Percentiles rank a stretch among this genome's conserved stretches.
Evolutionary conservation across 208 protist genomes (phyloP).

Genomic region (Leishmania amazonensis): DNA sequence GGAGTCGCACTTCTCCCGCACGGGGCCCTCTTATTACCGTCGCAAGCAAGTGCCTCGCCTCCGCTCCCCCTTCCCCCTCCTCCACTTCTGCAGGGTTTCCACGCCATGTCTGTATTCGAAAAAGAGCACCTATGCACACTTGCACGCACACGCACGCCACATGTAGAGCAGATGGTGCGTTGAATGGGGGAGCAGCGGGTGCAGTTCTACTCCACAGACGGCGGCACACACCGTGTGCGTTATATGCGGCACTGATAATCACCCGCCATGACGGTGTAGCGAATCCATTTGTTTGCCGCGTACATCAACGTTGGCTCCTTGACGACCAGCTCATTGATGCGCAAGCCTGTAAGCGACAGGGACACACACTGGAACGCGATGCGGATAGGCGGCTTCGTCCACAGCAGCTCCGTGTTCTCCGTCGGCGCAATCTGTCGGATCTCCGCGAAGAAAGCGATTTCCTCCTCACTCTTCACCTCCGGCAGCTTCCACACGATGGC

Average conservation of each 20-base stretch:
- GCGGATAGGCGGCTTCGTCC: conserved; percentile 95
- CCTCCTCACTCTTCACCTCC: conserved; percentile 75
- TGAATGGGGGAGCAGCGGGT: not conserved
- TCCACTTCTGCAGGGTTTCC: not conserved
- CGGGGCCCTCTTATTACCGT: not conserved
- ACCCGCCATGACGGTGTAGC: conserved; percentile 98
- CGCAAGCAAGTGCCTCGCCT: not conserved
- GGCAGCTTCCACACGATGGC: conserved; percentile 94
- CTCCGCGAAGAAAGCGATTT: conserved; percentile 89
- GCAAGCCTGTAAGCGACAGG: conserved; percentile 96
- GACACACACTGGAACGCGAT: conserved; percentile 96
- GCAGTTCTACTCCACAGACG: not conserved
- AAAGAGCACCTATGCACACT: not conserved
- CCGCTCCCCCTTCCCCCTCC: not conserved
- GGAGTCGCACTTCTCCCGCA: not conserved
- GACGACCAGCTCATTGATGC: conserved; percentile 95
- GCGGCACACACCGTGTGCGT: not conserved
- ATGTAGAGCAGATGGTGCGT: not conserved
- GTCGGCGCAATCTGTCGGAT: conserved; percentile 91
- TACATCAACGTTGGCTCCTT: conserved; percentile 80
- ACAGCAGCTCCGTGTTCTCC: conserved; percentile 70
- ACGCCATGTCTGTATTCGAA: not conserved
- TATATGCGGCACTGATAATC: conserved; percentile 96
- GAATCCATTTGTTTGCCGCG: conserved; percentile 97
- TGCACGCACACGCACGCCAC: not conserved